phyloP scores from a whole-genome alignment of 2,329 filamentous ascomycete genomes.

The Gnomoniopsis smithogilvyi region DNA sequence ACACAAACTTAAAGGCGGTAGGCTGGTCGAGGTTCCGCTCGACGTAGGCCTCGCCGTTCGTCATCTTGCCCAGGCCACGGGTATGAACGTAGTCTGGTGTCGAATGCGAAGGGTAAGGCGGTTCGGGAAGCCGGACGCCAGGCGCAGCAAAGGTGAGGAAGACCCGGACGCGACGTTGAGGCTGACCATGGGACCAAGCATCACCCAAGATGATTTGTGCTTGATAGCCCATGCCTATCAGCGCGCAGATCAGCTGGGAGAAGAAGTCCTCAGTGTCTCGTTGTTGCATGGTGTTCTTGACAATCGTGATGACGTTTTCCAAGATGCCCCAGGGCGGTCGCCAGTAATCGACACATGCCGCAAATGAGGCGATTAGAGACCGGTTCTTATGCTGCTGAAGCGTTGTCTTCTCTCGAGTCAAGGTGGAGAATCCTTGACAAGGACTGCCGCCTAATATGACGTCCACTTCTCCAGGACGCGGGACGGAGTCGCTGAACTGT shows the following conservation, averaged over 20 bases:
- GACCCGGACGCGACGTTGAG: slow-evolving; percentile 63
- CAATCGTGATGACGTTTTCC: slow-evolving; percentile 72
- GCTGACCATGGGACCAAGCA: slow-evolving; percentile 64
- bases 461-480: slow-evolving; percentile 60
- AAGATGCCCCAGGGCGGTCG: slow-evolving; percentile 71
- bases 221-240: slow-evolving; percentile 78
- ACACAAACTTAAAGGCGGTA: slow-evolving; percentile 60
- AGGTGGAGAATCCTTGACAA: slow-evolving; percentile 69
- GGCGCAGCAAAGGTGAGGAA: slow-evolving; percentile 72
- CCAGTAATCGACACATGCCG: slow-evolving; percentile 71
- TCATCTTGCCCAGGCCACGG: slow-evolving; percentile 51
- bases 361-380: slow-evolving; percentile 74
- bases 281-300: slow-evolving; percentile 38
- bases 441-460: slow-evolving; percentile 72
- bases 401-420: slow-evolving; percentile 58
- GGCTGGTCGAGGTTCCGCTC: slow-evolving; percentile 40
- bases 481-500: slow-evolving; percentile 42
- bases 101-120: slow-evolving; percentile 60
- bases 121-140: slow-evolving; percentile 51
- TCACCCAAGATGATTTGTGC: slow-evolving; percentile 65
- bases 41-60: slow-evolving; percentile 60
- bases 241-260: slow-evolving; percentile 67
- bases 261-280: slow-evolving; percentile 58
- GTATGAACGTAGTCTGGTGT: slow-evolving; percentile 39
- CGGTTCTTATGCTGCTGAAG: slow-evolving; percentile 62